phyloP scores from a whole-genome alignment of 2,329 filamentous ascomycete genomes.

The Rasamsonia emersonii region DNA sequence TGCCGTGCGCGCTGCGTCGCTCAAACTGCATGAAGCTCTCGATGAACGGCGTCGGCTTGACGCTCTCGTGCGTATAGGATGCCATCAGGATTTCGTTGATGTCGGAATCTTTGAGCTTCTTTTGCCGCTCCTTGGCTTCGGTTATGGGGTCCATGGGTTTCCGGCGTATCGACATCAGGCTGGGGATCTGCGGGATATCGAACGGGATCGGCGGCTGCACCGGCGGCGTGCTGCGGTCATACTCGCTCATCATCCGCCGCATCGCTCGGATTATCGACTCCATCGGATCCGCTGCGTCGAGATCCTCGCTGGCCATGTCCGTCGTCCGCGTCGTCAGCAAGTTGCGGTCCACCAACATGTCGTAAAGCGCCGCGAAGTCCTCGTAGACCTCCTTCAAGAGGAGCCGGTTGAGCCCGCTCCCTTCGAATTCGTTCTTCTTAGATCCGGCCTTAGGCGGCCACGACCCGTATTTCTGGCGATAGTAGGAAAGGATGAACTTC shows the following conservation, averaged over 20 bases:
- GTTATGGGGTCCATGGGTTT: conserved; percentile 63
- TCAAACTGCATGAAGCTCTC: conserved; percentile 42
- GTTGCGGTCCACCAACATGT: conserved; percentile 73
- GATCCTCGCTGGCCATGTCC: conserved; percentile 53
- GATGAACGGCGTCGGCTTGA: conserved; percentile 39
- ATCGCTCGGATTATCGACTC: conserved; percentile 61
- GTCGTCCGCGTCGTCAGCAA: conserved; percentile 69
- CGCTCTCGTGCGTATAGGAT: conserved; percentile 70
- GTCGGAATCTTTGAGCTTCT: conserved; percentile 70
- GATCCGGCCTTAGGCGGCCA: conserved; percentile 88
- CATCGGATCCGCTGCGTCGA: conserved; percentile 38
- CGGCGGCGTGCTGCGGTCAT: conserved; percentile 79
- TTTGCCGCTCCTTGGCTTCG: conserved; percentile 61
- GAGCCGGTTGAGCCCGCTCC: conserved; percentile 75
- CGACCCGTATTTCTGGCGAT: conserved; percentile 57
- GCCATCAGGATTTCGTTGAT: conserved; percentile 67
- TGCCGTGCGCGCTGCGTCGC: conserved; percentile 34
- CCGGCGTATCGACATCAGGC: conserved; percentile 55
- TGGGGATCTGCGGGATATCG: conserved; percentile 71
- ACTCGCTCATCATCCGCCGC: conserved; percentile 74
- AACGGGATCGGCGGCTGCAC: conserved; percentile 88
- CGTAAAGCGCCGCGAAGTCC: conserved; percentile 80
- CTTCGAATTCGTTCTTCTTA: conserved; percentile 84
- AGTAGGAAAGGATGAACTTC: conserved; percentile 63
- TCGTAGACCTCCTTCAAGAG: conserved; percentile 75